A percentile compares a stretch with the other conserved stretches of the same genome.
Conservation (phyloP, 2,329 filamentous ascomycete species). For the Fusarium nodosum region DNA sequence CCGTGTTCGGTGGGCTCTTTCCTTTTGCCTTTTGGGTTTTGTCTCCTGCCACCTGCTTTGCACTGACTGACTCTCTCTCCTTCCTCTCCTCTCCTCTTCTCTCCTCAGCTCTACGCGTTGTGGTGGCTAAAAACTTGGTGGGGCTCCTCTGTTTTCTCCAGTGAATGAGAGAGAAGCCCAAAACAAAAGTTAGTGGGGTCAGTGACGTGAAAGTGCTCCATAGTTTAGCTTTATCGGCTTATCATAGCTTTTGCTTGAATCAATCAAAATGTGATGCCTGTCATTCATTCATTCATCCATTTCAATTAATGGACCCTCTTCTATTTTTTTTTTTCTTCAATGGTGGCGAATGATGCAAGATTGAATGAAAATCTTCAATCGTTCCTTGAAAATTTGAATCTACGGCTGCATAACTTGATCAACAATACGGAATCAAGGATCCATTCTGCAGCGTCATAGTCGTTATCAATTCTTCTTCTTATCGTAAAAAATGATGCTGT, state of each 20-base stretch:
- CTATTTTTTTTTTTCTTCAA: neutral
- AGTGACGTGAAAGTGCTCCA: constrained; percentile 32
- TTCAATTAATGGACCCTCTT: constrained; percentile 16
- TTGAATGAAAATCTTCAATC: constrained; percentile 9
- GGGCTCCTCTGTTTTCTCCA: neutral
- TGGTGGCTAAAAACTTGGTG: constrained; percentile 35
- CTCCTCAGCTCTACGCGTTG: neutral
- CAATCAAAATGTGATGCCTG: constrained; percentile 34
- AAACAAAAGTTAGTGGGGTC: constrained; percentile 25
- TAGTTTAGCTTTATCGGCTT: constrained; percentile 33
- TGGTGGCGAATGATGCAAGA: constrained; percentile 34
- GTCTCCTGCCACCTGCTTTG: neutral
- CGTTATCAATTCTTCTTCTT: constrained; percentile 17
- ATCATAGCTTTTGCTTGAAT: constrained; percentile 28
- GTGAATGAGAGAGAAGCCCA: constrained; percentile 9
- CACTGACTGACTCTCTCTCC: neutral
- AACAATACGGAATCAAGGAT: neutral
- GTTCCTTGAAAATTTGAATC: constrained; percentile 8
- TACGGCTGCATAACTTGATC: constrained; percentile 15
- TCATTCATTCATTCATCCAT: constrained; percentile 7
- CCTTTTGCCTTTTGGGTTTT: neutral
- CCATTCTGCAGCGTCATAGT: constrained; percentile 7
- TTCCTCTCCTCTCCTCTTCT: neutral
- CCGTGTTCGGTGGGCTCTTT: constrained; percentile 33
- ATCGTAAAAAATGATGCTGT: constrained; percentile 4